phyloP scores from a whole-genome alignment of 768 basidiomycete species.

The Trametes punicea region DNA sequence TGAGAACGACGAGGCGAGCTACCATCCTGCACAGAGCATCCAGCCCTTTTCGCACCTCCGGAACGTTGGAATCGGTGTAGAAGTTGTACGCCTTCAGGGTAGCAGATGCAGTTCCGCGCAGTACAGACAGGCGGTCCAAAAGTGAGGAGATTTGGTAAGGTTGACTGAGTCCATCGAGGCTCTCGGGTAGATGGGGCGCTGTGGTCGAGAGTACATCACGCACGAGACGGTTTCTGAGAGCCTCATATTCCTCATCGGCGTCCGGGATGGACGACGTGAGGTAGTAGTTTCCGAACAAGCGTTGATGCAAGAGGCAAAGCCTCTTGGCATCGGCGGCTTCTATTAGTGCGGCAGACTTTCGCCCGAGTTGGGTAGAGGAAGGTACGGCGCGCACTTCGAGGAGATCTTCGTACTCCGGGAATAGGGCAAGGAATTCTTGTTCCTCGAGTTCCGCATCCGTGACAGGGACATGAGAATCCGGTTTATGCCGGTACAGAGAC shows the following conservation, averaged over 20 bases:
- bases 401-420: constrained; percentile 77
- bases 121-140: constrained; percentile 35
- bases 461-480: constrained; percentile 47
- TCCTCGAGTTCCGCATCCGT: constrained; percentile 79
- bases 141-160: constrained; percentile 48
- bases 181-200: constrained; percentile 9
- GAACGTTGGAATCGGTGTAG: constrained; percentile 74
- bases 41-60: constrained; percentile 62
- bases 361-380: not conserved
- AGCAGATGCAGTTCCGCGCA: constrained; percentile 27
- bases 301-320: constrained; percentile 48
- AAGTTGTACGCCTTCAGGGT: constrained; percentile 55
- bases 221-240: constrained; percentile 5
- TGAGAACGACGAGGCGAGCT: constrained; percentile 50
- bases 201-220: constrained; percentile 13
- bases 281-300: constrained; percentile 33
- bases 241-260: constrained; percentile 17
- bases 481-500: constrained; percentile 72
- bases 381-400: constrained; percentile 32
- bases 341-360: constrained; percentile 27
- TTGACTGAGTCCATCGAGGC: constrained; percentile 49
- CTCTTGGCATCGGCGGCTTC: constrained; percentile 34
- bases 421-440: constrained; percentile 77
- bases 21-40: constrained; percentile 49
- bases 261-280: constrained; percentile 30